Evolutionary conservation across 2,329 filamentous ascomycete species (phyloP).

Genomic region (Ilyonectria sp.): DNA sequence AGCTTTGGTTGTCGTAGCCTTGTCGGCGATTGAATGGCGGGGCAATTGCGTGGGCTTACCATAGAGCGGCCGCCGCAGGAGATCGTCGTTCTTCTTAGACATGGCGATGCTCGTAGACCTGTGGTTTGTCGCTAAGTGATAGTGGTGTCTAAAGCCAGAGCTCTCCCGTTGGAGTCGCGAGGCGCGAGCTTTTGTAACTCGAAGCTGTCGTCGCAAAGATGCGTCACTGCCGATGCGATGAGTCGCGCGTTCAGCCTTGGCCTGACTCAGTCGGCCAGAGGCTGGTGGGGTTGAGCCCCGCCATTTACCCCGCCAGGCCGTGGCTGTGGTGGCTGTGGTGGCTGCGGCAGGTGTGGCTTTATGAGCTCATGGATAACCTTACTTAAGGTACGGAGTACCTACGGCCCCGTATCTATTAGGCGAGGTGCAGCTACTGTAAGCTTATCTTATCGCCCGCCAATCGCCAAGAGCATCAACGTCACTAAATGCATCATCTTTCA

Average conservation of each 20-base stretch:
- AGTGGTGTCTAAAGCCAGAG: background rate
- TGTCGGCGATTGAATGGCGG: slow-evolving; percentile 11
- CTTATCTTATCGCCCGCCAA: slow-evolving; percentile 41
- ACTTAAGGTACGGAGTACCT: too few species aligned
- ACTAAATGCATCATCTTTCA: slow-evolving; percentile 37
- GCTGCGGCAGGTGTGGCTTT: background rate
- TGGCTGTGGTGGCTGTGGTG: slow-evolving; percentile 7
- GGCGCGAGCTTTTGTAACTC: slow-evolving; percentile 36
- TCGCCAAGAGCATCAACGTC: slow-evolving; percentile 35
- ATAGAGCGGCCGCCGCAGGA: slow-evolving; percentile 68
- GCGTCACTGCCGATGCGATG: slow-evolving; percentile 36
- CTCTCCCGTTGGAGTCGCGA: slow-evolving; percentile 22
- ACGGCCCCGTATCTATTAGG: background rate
- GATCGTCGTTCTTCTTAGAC: slow-evolving; percentile 61
- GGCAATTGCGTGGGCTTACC: slow-evolving; percentile 50
- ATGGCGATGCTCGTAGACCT: slow-evolving; percentile 39
- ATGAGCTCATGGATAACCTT: background rate
- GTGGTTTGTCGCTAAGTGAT: background rate
- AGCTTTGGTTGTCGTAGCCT: slow-evolving; percentile 27
- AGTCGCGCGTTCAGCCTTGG: slow-evolving; percentile 14
- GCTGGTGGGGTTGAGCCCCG: background rate
- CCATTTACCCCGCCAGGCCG: background rate
- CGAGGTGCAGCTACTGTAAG: slow-evolving; percentile 18
- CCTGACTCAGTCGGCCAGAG: slow-evolving; percentile 24
- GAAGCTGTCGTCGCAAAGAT: slow-evolving; percentile 23